Evolutionary conservation across 495 filamentous ascomycete species (phyloP), one percentile per base, ranked within the genome.

Genomic region (Hyaloscypha hepaticicola): DNA sequence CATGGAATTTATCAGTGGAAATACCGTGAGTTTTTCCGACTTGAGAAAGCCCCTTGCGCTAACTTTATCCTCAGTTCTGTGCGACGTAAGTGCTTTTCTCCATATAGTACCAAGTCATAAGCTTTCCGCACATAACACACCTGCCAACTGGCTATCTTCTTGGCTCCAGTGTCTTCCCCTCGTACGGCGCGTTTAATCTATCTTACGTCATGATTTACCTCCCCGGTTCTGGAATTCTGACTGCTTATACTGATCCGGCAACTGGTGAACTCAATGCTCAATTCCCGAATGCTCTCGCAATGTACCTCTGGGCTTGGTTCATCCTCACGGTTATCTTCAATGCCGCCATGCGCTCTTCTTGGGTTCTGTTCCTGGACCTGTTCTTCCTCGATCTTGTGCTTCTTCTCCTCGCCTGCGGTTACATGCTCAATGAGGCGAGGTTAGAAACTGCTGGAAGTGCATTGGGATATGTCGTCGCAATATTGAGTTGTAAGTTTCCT

Each of bases 251-350:
- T 31, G 72, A 76, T 51, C 16, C 59, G 29, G 48, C 41, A 21
- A 72, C 71, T 2, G 68, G 68, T 25, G 63, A 57, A 14, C 68
- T 70, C 0, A 67, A 48, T 31, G 63, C 55, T 3, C 69, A 74
- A 0, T 73, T 77, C 58, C 41, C 61, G 3, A 69, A 76, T 29
- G 76, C 76, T n/a, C 64, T 77, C 38, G 73, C 72, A 19, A 69
- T 77, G 64, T 76, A 67, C 38, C 52, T 72, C 14, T 77, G 76
- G 76, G 72, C 71, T 22, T 78, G 76, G 75, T 75, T 78, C 60
- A 76, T 78, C 57, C 53, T 78, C n/a, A 75, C 66, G 6, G 63
- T 71, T 49, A 74, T 78, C 50, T 76, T 77, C 59, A 73, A 73
- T n/a, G 75, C 71, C 24, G 72, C 75, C 24, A 66, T 72, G 58